Percentiles rank a stretch among this genome's conserved stretches.
Conservation (phyloP, 1,139 yeast species). For the Blastobotrys persicus region DNA sequence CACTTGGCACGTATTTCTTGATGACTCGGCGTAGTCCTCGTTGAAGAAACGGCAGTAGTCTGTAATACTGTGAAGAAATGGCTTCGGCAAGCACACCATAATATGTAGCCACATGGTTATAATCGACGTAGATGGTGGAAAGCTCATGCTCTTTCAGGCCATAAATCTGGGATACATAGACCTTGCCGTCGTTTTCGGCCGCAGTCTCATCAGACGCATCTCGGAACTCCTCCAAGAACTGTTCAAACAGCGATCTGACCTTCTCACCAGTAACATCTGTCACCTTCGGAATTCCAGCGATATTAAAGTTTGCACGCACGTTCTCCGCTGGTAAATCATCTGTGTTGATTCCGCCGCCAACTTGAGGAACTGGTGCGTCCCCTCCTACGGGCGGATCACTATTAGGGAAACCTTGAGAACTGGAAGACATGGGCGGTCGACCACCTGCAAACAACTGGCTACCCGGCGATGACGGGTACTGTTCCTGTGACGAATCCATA, state of each 20-base stretch:
- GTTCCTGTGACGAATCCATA: constrained; percentile 7
- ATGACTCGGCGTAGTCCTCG: constrained; percentile 72
- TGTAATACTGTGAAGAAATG: constrained; percentile 82
- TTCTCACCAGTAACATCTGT: constrained; percentile 91
- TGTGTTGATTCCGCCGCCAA: constrained; percentile 12
- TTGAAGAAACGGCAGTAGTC: constrained; percentile 82
- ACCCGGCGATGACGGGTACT: constrained; percentile 5
- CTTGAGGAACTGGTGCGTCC: not conserved
- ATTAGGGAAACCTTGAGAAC: constrained; percentile 1
- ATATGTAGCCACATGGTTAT: constrained; percentile 72
- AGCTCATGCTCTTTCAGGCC: constrained; percentile 76
- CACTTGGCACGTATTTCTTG: constrained; percentile 71
- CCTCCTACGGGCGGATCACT: constrained; percentile 5
- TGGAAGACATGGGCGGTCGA: constrained; percentile 2
- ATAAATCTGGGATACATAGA: constrained; percentile 76
- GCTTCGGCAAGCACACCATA: constrained; percentile 81
- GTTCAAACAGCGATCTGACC: constrained; percentile 87
- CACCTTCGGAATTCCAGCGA: constrained; percentile 65
- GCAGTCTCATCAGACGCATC: constrained; percentile 36
- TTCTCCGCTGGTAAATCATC: constrained; percentile 7
- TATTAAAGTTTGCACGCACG: constrained; percentile 11
- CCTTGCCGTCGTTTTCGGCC: constrained; percentile 47
- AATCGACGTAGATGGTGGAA: constrained; percentile 81
- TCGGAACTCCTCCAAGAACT: constrained; percentile 66
- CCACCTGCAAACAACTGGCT: not conserved